These are phyloP conservation scores for Heliocybe sulcata DNA, from an alignment of 1,284 basidiomycete species.

Conservation along the genomic window DNA sequence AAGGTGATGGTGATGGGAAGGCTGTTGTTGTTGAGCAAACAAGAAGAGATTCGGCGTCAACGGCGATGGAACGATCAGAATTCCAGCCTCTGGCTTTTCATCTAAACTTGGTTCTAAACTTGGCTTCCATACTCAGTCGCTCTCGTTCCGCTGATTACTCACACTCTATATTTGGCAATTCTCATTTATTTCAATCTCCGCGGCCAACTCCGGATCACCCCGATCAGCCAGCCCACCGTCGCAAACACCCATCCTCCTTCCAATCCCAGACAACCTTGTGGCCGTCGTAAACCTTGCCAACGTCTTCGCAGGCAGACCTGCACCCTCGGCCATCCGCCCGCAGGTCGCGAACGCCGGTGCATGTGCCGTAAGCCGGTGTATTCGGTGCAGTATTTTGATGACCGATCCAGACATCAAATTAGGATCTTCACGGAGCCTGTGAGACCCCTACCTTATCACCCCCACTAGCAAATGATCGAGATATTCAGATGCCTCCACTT, in stretches of 20 bases:
- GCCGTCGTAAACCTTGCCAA: too few relatives aligned
- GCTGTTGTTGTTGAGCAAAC: conserved; percentile 3
- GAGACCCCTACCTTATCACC: not conserved
- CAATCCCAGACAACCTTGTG: too few relatives aligned
- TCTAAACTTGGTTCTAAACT: not conserved
- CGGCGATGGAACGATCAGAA: conserved; percentile 1
- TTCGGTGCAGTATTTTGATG: not conserved
- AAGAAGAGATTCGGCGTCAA: conserved; percentile 5
- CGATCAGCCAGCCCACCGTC: not conserved
- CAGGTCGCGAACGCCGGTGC: too few relatives aligned
- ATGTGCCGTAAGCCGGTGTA: not conserved
- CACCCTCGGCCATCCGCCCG: too few relatives aligned
- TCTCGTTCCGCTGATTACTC: not conserved
- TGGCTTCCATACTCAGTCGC: not conserved
- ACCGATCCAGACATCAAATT: not conserved
- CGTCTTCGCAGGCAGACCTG: too few relatives aligned
- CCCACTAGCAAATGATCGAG: not conserved
- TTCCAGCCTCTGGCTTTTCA: not conserved
- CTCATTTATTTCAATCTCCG: not conserved
- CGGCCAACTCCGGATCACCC: not conserved
- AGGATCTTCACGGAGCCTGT: not conserved
- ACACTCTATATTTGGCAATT: not conserved
- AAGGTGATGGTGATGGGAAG: not conserved
- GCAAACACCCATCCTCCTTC: too few relatives aligned
- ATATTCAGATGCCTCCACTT: not conserved